phyloP scores from a whole-genome alignment of 345 rosid species.

The Passiflora organensis region DNA sequence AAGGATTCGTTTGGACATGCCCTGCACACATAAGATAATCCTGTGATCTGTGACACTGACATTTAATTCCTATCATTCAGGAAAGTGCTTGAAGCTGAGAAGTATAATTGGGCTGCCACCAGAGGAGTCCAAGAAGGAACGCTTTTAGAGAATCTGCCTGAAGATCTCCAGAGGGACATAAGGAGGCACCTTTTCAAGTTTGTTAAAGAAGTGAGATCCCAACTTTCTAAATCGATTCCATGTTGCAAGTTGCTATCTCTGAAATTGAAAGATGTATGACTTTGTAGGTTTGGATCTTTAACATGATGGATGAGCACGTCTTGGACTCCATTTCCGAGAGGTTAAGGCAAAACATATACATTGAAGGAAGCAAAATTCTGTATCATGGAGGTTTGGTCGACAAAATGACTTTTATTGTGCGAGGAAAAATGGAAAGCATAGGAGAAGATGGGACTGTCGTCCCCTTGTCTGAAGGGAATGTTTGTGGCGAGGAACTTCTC shows the following conservation, averaged over 20 bases:
- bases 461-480: constrained; percentile 62
- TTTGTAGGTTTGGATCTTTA: constrained; percentile 69
- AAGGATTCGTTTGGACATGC: too few species aligned
- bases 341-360: constrained; percentile 63
- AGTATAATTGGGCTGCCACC: constrained; percentile 81
- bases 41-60: background rate
- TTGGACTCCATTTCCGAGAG: constrained; percentile 72
- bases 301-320: constrained; percentile 61
- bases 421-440: constrained; percentile 68
- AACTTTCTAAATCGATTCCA: background rate
- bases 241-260: background rate
- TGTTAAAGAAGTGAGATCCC: constrained; percentile 55
- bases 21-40: background rate
- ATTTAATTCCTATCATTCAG: constrained; percentile 29
- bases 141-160: constrained; percentile 74
- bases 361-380: constrained; percentile 53
- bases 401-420: constrained; percentile 82
- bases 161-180: constrained; percentile 86
- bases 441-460: constrained; percentile 47
- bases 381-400: constrained; percentile 53
- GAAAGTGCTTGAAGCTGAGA: constrained; percentile 77
- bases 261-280: background rate
- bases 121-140: constrained; percentile 79
- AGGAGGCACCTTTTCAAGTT: constrained; percentile 79
- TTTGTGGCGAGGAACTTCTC: constrained; percentile 87